Conservation (phyloP, 768 basidiomycete genomes). For the Exsudoporus frostii region DNA sequence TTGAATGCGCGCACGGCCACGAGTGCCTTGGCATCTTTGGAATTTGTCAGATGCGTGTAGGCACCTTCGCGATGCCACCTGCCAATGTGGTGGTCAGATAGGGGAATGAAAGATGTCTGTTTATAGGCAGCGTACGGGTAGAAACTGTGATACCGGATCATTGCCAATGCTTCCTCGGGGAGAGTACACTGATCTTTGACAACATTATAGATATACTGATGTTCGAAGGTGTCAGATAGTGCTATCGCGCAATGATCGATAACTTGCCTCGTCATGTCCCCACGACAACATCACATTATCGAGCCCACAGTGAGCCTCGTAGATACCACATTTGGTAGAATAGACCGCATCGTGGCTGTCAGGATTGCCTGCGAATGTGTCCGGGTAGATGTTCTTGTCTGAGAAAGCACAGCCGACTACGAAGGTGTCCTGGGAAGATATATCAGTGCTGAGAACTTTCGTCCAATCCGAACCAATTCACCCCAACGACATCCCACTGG, state of each 20-base stretch:
- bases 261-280: slow-evolving; percentile 84
- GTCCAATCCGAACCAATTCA: slow-evolving; percentile 32
- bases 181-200: slow-evolving; percentile 79
- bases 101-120: neutral
- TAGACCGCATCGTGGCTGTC: slow-evolving; percentile 64
- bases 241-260: slow-evolving; percentile 4
- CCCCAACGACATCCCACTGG: slow-evolving; percentile 94
- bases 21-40: slow-evolving; percentile 60
- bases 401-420: slow-evolving; percentile 86
- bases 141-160: slow-evolving; percentile 95
- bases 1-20: slow-evolving; percentile 85
- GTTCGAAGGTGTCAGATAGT: slow-evolving; percentile 5
- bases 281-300: slow-evolving; percentile 87
- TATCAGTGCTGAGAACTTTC: neutral
- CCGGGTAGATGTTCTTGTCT: slow-evolving; percentile 78
- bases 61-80: slow-evolving; percentile 89
- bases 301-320: slow-evolving; percentile 74
- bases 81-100: slow-evolving; percentile 1
- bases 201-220: slow-evolving; percentile 78
- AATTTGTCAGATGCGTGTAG: slow-evolving; percentile 75
- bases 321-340: slow-evolving; percentile 71
- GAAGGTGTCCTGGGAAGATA: slow-evolving; percentile 53
- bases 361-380: slow-evolving; percentile 73
- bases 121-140: slow-evolving; percentile 57
- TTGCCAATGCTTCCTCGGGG: slow-evolving; percentile 77